phyloP scores from a whole-genome alignment of 73 alveolate genomes.

The Tetrahymena malaccensis region DNA sequence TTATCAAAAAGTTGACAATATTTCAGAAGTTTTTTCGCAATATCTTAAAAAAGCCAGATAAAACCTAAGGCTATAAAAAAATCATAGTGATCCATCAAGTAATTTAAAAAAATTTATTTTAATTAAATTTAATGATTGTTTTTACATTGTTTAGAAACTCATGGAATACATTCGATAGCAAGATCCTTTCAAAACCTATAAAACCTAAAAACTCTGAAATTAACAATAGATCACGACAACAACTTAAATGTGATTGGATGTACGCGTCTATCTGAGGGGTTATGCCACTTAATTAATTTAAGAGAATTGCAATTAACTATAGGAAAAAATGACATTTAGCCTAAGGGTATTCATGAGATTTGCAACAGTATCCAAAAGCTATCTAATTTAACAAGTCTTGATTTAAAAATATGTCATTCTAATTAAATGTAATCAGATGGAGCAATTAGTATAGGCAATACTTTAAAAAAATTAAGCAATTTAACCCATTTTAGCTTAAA shows the following conservation, averaged over 20 bases:
- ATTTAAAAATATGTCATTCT: neutral
- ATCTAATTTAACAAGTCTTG: neutral
- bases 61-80: neutral
- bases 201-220: neutral
- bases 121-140: neutral
- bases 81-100: neutral
- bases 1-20: neutral
- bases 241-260: neutral
- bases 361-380: neutral
- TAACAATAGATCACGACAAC: neutral
- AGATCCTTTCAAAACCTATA: neutral
- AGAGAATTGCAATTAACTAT: neutral
- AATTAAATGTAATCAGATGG: neutral
- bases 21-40: neutral
- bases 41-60: neutral
- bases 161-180: neutral
- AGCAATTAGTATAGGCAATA: neutral
- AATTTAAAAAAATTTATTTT: neutral
- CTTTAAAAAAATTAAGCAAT: neutral
- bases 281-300: neutral
- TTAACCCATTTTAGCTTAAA: neutral
- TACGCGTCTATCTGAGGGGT: neutral
- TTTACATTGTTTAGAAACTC: neutral
- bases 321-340: neutral
- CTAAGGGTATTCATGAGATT: neutral